phyloP scores from a whole-genome alignment of 2,329 filamentous ascomycete species.

The Aspergillus piperis region DNA sequence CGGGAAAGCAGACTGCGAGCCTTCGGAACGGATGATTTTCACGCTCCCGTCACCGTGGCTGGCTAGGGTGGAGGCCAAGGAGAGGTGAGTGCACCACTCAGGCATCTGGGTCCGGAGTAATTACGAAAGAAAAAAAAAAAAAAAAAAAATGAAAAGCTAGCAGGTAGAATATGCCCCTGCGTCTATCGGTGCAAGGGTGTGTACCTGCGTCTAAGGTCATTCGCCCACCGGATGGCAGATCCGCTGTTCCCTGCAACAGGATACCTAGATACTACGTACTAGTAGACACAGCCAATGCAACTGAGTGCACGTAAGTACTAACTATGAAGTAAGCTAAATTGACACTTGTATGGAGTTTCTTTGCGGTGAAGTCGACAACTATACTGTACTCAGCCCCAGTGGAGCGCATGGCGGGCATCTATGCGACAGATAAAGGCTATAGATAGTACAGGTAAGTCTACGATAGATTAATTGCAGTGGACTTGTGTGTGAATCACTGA shows the following conservation, averaged over 20 bases:
- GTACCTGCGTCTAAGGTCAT: not conserved
- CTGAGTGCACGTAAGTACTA: not conserved
- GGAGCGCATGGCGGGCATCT: not conserved
- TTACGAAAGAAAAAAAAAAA: not conserved
- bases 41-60: slow-evolving; percentile 8
- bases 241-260: not conserved
- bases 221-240: slow-evolving; percentile 1
- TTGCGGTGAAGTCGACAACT: not conserved
- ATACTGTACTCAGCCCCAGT: not conserved
- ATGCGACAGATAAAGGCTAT: not conserved
- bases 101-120: not conserved
- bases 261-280: not conserved
- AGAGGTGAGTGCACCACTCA: not conserved
- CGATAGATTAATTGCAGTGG: not conserved
- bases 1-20: slow-evolving; percentile 1
- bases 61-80: slow-evolving; percentile 7
- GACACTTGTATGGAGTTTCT: not conserved
- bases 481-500: not conserved
- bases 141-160: not conserved
- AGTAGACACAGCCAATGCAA: too few species aligned
- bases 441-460: not conserved
- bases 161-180: not conserved
- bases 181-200: not conserved
- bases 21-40: slow-evolving; percentile 11
- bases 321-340: not conserved